Evolutionary conservation across 257 asterid species (phyloP), one percentile per base, ranked within the genome.

Genomic region (Linaria vulgaris): DNA sequence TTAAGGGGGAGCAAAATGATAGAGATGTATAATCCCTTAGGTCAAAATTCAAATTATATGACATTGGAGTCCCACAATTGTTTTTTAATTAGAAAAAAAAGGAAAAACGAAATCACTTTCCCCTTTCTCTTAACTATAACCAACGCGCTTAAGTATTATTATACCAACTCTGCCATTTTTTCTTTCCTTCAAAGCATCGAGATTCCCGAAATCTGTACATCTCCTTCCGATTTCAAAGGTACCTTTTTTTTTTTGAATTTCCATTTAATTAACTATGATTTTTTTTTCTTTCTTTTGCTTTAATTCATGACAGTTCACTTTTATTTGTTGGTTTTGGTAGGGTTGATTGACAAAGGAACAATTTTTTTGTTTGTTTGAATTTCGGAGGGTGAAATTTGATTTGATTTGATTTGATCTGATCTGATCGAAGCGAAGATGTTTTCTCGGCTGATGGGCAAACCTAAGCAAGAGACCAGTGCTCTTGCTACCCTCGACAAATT

Each of bases 381-480:
- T 27, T 27, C 34, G 6, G 70, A 23, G 13, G 34, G 46, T 23
- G 48, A 52, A 20, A 56, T 55, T 63, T 23, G n/a, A n/a, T n/a
- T n/a, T n/a, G n/a, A n/a, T n/a, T n/a, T n/a, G n/a, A n/a, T n/a
- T n/a, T n/a, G n/a, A n/a, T n/a, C n/a, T 27, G 55, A 71, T 64
- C 72, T 45, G 23, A 51, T 45, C 69, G 63, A 61, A 41, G 51
- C 56, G 19, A 83, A 64, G 66, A 89, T 86, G 95, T 86, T 82
- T 67, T 53, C 78, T 63, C 80, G 87, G 79, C 51, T 88, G 23
- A 65, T 80, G 49, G 80, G 94, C 30, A 86, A 84, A 79, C 78
- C 88, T 21, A 89, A 86, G 83, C 75, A 73, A 64, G 88, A 84
- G 82, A 50, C 73, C 19, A 73, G 59, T 80, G 82, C 86, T 69